A percentile compares a stretch with the other conserved stretches of the same genome.
These are phyloP conservation scores for Urochloa ruziziensis DNA, from an alignment of 176 grass and related monocot genomes.

Conservation along the genomic window DNA sequence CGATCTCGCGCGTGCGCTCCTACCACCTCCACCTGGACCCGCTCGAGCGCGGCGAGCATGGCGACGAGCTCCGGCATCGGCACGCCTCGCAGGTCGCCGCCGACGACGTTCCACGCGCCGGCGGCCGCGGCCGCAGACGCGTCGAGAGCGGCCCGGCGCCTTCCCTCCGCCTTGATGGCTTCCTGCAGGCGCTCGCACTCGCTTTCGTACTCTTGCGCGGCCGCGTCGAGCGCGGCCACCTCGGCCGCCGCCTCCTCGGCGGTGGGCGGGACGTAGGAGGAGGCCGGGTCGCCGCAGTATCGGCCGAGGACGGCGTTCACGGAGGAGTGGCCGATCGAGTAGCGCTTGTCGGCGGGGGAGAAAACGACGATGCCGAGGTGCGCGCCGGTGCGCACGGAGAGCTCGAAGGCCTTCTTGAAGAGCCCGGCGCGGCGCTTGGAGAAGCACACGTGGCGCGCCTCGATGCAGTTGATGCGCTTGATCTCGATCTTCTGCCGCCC, in stretches of 20 bases:
- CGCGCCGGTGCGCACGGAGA: constrained; percentile 55
- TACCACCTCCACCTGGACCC: constrained; percentile 1
- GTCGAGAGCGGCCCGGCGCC: constrained; percentile 23
- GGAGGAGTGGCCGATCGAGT: constrained; percentile 50
- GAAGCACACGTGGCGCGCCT: constrained; percentile 57
- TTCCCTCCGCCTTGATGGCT: constrained; percentile 14
- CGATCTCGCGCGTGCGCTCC: neutral
- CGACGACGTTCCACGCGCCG: constrained; percentile 16
- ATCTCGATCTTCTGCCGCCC: constrained; percentile 75
- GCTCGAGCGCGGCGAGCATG: neutral
- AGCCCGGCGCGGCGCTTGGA: constrained; percentile 58
- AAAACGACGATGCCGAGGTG: constrained; percentile 47
- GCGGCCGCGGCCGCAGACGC: neutral
- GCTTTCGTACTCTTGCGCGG: neutral
- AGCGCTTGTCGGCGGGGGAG: constrained; percentile 61
- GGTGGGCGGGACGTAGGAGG: neutral
- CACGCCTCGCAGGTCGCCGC: neutral
- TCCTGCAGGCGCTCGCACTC: neutral
- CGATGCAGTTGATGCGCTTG: constrained; percentile 35
- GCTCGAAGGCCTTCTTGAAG: constrained; percentile 73
- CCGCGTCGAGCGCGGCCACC: too few species aligned
- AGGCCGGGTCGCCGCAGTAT: neutral
- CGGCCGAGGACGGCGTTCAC: constrained; percentile 34
- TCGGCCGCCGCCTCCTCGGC: neutral
- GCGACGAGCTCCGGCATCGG: constrained; percentile 15